These are phyloP conservation scores for Pythium phragmitis DNA, from an alignment of 352 stramenopile species.

Conservation along the genomic window DNA sequence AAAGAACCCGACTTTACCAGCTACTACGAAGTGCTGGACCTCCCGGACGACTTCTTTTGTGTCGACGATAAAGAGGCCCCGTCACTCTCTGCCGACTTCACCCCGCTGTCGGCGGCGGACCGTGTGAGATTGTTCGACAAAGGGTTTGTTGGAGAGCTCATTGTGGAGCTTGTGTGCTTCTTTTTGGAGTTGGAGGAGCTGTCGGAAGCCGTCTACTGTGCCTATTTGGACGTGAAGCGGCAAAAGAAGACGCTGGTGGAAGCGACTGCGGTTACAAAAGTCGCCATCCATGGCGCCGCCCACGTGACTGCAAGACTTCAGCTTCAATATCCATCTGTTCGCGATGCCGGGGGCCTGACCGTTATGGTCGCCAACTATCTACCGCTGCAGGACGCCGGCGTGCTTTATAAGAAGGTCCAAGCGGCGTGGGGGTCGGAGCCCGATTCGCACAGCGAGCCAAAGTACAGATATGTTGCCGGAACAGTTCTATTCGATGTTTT, in stretches of 20 bases:
- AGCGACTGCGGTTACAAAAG: background rate
- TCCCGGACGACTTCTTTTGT: slow-evolving; percentile 13
- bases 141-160: slow-evolving; percentile 5
- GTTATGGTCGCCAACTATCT: background rate
- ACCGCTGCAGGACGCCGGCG: too few relatives aligned
- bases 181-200: slow-evolving; percentile 16
- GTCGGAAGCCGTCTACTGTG: slow-evolving; percentile 7
- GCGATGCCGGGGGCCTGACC: background rate
- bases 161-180: slow-evolving; percentile 9
- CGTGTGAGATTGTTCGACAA: slow-evolving; percentile 4
- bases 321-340: slow-evolving; percentile 4
- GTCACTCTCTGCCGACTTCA: background rate
- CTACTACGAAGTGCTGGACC: slow-evolving; percentile 11
- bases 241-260: slow-evolving; percentile 12
- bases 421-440: too few relatives aligned
- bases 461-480: background rate
- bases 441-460: background rate
- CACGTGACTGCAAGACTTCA: slow-evolving; percentile 1
- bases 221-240: slow-evolving; percentile 2
- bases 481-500: slow-evolving; percentile 10
- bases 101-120: background rate
- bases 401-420: too few relatives aligned
- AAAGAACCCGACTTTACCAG: background rate
- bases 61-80: too few relatives aligned
- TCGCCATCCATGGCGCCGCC: slow-evolving; percentile 2